Base-by-base conservation (phyloP, 31 red algal species). In the Porphyra umbilicalis region DNA sequence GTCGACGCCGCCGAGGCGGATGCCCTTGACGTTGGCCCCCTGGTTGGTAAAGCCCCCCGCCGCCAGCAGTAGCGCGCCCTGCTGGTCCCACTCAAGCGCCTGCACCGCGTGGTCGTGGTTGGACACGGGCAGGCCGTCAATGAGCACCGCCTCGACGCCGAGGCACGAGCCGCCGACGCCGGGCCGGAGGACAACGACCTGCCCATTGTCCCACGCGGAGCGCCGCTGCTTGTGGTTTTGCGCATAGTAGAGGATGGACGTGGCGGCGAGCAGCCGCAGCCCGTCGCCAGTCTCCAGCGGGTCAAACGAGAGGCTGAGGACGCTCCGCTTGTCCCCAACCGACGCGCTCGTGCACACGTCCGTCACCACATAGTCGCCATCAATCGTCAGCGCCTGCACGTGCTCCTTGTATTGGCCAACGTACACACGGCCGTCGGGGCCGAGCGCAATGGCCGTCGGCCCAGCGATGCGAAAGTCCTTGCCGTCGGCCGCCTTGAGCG, bases 101-200 rank as follows among this genome's bases (percentile, higher is more conserved):
- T 91, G 85, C 68, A 91, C 89, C 4, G 83, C 89, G 75, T 91
- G 89, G 44, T 91, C 89, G 79, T 91, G 89, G 76, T 91, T 91
- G 74, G 83, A 85, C 9, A 91, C 89, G 8, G 89, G 89, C 15
- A 91, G 39, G 16, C 89, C 89, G 29, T 83, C 86, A 79, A 91
- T 91, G n/a, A 91, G 83, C 34, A 81, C 81, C 25, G 82, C 80
- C 33, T 81, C 83, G 36, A 83, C 89, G 57, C 83, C 89, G 13
- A 91, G 81, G 36, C 89, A 91, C 15, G 57, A 29, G 16, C 83
- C 89, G 4, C 25, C 57, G 38, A 46, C 38, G 30, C 32, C 42
- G 33, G 83, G 79, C 75, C 76, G 77, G 75, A 91, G 37, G 35
- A 78, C 79, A 35, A 74, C 79, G 20, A 91, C 80, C 76, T 81